Evolutionary conservation across 78 protist species (phyloP).

Genomic region (Isochrysis galbana): DNA sequence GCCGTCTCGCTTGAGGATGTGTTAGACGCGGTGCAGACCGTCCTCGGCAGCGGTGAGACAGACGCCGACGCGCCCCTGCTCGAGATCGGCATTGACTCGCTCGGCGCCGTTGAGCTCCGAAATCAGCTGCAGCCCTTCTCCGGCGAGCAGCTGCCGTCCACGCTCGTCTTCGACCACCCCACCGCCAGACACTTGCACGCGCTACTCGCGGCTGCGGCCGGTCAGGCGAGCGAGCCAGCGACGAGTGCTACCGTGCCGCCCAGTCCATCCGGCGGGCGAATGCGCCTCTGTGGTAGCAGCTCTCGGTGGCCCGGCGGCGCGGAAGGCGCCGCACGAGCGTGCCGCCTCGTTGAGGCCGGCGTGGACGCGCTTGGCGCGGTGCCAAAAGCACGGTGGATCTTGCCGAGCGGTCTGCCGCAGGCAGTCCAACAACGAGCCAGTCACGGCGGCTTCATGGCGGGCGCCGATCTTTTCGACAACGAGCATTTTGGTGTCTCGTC

Average conservation of each 20-base stretch:
- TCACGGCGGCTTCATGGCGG: background rate
- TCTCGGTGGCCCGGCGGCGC: background rate
- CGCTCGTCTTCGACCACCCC: slow-evolving; percentile 6
- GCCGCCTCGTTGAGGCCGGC: background rate
- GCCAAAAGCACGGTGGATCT: background rate
- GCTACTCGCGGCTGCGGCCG: background rate
- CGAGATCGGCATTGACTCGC: background rate
- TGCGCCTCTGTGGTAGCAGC: background rate
- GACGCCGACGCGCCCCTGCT: background rate
- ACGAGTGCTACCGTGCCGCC: background rate
- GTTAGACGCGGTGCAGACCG: background rate
- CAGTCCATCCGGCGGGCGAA: background rate
- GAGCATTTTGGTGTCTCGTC: background rate
- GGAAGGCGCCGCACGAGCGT: background rate
- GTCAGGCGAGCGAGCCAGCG: background rate
- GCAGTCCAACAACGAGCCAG: background rate
- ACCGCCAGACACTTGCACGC: background rate
- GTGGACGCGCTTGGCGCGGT: background rate
- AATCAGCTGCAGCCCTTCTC: background rate
- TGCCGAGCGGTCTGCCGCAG: background rate
- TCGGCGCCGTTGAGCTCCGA: background rate
- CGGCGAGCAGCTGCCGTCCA: background rate
- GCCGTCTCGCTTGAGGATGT: background rate
- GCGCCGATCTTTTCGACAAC: slow-evolving; percentile 11
- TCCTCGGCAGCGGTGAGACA: background rate